A percentile compares a stretch with the other conserved stretches of the same genome.
Evolutionary conservation across 2,329 filamentous ascomycete species (phyloP).

Genomic region (Ilyonectria robusta): DNA sequence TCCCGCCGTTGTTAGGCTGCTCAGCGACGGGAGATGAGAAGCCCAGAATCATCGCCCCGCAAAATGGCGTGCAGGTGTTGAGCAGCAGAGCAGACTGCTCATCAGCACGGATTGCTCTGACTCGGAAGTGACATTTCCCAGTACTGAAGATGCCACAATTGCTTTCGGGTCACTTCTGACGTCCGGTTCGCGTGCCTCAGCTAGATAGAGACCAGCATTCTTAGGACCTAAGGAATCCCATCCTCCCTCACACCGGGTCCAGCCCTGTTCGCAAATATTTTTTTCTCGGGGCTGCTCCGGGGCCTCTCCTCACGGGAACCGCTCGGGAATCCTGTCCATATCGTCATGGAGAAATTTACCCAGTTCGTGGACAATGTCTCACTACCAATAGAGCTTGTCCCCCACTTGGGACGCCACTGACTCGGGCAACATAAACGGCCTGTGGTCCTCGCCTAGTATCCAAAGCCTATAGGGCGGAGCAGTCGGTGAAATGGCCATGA

Average conservation of each 20-base stretch:
- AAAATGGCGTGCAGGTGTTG: constrained; percentile 36
- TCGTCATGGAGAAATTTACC: constrained; percentile 5
- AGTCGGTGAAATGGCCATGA: constrained; percentile 10
- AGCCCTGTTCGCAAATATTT: constrained; percentile 6
- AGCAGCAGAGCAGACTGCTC: not conserved
- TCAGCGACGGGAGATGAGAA: constrained; percentile 5
- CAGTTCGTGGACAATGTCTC: constrained; percentile 31
- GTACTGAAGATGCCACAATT: constrained; percentile 13
- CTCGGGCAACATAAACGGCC: constrained; percentile 24
- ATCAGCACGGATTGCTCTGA: constrained; percentile 31
- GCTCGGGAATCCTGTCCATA: constrained; percentile 1
- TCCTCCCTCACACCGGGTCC: not conserved
- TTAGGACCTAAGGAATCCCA: not conserved
- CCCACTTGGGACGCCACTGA: constrained; percentile 30
- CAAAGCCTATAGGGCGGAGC: not conserved
- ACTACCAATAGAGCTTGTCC: constrained; percentile 29
- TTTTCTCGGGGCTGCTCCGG: constrained; percentile 14
- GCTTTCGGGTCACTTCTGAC: not conserved
- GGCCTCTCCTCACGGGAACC: not conserved
- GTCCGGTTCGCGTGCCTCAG: not conserved
- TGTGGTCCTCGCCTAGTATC: not conserved
- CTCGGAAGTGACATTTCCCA: not conserved
- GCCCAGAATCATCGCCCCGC: constrained; percentile 28
- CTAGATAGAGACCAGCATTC: not conserved
- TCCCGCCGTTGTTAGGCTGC: constrained; percentile 8